phyloP scores from a whole-genome alignment of 2,329 filamentous ascomycete species.

The Cladophialophora bantiana region DNA sequence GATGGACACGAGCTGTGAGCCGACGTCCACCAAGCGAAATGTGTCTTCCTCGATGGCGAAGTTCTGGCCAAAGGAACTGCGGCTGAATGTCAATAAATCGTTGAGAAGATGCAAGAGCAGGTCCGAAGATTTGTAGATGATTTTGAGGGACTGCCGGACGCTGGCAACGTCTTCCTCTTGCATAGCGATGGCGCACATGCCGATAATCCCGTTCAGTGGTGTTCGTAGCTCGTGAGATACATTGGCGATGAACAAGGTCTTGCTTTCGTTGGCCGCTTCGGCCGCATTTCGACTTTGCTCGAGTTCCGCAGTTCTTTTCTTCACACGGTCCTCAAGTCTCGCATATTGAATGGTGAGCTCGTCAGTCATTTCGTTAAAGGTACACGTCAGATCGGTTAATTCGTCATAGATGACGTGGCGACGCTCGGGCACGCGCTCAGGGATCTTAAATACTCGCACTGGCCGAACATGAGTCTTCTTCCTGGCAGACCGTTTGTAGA shows the following conservation, averaged over 20 bases:
- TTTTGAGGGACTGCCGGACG: conserved; percentile 81
- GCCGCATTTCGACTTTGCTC: conserved; percentile 89
- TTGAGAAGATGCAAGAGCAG: conserved; percentile 82
- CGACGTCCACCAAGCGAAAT: conserved; percentile 80
- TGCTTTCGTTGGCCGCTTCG: conserved; percentile 91
- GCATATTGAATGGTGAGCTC: conserved; percentile 86
- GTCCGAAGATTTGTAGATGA: conserved; percentile 86
- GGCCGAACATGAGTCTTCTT: conserved; percentile 28
- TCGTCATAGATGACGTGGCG: conserved; percentile 82
- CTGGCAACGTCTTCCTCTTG: conserved; percentile 79
- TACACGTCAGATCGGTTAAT: conserved; percentile 79
- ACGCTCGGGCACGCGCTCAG: conserved; percentile 76
- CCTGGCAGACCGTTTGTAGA: conserved; percentile 15
- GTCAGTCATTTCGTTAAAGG: conserved; percentile 92
- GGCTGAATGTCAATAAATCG: conserved; percentile 87
- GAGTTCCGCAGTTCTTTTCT: conserved; percentile 78
- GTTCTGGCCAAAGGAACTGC: conserved; percentile 89
- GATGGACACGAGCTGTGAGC: conserved; percentile 79
- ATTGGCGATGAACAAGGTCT: conserved; percentile 95
- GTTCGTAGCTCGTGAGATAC: conserved; percentile 88
- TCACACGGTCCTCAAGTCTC: conserved; percentile 80
- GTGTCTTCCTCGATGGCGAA: conserved; percentile 82
- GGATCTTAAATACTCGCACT: conserved; percentile 72
- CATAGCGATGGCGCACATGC: conserved; percentile 93
- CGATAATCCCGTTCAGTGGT: conserved; percentile 91